phyloP scores from a whole-genome alignment of 108 stramenopile genomes.

The Cyclotella baltica region DNA sequence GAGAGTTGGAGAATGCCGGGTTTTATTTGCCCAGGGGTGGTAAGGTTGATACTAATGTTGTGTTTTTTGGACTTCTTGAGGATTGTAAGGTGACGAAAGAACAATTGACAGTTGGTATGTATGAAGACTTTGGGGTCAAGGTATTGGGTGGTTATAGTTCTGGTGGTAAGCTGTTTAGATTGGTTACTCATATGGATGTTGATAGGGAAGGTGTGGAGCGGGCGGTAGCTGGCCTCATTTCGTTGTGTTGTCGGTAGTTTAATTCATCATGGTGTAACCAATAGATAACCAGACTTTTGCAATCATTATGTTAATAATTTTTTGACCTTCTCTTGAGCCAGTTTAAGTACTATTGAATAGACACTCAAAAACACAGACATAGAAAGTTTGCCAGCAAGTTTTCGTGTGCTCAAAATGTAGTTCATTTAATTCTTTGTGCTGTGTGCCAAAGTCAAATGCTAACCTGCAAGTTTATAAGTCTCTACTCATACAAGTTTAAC shows the following conservation, averaged over 20 bases:
- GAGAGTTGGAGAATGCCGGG: conserved; percentile 60
- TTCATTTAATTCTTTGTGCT: too few species aligned
- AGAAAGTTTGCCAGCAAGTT: too few species aligned
- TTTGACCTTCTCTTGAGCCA: too few species aligned
- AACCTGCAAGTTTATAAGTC: too few species aligned
- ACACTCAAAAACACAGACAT: too few species aligned
- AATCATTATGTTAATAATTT: too few species aligned
- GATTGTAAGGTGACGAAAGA: conserved; percentile 53
- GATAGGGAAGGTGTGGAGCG: conserved; percentile 64
- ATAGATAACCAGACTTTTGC: too few species aligned
- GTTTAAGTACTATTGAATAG: too few species aligned
- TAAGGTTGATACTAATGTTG: conserved; percentile 82
- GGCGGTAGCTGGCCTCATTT: conserved; percentile 37
- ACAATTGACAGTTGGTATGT: conserved; percentile 51
- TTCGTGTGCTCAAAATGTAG: too few species aligned
- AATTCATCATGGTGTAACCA: not conserved
- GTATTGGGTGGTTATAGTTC: conserved; percentile 73
- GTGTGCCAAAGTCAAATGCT: too few species aligned
- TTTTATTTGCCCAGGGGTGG: conserved; percentile 67
- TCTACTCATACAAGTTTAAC: too few species aligned
- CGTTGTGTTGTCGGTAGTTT: conserved; percentile 24
- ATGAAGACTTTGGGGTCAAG: conserved; percentile 66
- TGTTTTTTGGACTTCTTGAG: conserved; percentile 83
- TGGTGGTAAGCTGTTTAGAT: conserved; percentile 77
- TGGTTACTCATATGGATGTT: conserved; percentile 78